phyloP scores from a whole-genome alignment of 2,329 filamentous ascomycete species.

The Hyphodiscus sp. region DNA sequence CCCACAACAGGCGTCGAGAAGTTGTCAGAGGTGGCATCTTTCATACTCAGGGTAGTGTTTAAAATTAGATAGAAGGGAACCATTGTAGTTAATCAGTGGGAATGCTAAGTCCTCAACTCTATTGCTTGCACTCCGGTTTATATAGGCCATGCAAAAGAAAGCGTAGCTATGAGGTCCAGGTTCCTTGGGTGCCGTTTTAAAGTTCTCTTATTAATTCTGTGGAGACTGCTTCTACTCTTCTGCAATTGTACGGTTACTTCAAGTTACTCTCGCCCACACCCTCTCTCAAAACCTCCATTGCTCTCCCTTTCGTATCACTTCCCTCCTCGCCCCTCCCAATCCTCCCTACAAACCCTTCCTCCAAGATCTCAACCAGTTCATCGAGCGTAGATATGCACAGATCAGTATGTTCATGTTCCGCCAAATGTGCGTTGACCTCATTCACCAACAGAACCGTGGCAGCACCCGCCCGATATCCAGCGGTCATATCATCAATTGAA shows the following conservation, averaged over 20 bases:
- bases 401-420: conserved; percentile 69
- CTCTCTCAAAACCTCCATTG: conserved; percentile 14
- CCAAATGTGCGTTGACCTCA: conserved; percentile 67
- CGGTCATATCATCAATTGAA: conserved; percentile 88
- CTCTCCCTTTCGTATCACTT: conserved; percentile 16
- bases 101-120: too few relatives aligned
- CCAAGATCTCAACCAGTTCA: conserved; percentile 68
- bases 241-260: neutral
- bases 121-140: too few relatives aligned
- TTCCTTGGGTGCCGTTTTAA: too few relatives aligned
- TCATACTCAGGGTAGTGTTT: too few relatives aligned
- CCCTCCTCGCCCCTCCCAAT: conserved; percentile 17
- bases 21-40: too few relatives aligned
- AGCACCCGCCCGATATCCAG: conserved; percentile 74
- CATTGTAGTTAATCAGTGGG: too few relatives aligned
- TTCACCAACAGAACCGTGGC: conserved; percentile 86
- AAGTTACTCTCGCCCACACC: conserved; percentile 13
- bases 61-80: too few relatives aligned
- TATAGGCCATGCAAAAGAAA: too few relatives aligned
- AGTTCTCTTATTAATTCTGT: too few relatives aligned
- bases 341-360: conserved; percentile 63
- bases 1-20: too few relatives aligned
- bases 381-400: conserved; percentile 65
- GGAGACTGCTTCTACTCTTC: neutral
- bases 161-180: too few relatives aligned